Evolutionary conservation across 805 yeast genomes (phyloP).

Genomic region (Wickerhamomyces mucosus): DNA sequence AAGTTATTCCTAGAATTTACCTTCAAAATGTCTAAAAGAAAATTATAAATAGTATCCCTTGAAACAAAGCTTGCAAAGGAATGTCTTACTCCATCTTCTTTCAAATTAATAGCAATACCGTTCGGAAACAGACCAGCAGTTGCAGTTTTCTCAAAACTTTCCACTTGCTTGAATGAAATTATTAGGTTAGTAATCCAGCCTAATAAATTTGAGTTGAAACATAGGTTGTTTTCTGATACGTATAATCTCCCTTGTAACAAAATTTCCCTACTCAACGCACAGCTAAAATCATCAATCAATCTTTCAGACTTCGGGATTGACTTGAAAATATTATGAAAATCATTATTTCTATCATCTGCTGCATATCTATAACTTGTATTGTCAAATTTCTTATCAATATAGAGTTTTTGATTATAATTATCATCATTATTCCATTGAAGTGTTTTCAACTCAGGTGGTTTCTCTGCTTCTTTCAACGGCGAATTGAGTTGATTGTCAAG

Average conservation of each 20-base stretch:
- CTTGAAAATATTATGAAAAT: constrained; percentile 69
- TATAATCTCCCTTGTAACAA: constrained; percentile 82
- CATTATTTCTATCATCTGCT: constrained; percentile 50
- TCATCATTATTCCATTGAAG: constrained; percentile 3
- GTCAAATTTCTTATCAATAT: constrained; percentile 47
- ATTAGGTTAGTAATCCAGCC: constrained; percentile 87
- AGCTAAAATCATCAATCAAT: constrained; percentile 77
- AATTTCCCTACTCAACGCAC: constrained; percentile 84
- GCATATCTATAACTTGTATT: constrained; percentile 60
- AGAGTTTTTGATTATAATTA: constrained; percentile 28
- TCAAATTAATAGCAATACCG: constrained; percentile 45
- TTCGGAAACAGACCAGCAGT: constrained; percentile 90
- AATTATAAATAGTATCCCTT: constrained; percentile 66
- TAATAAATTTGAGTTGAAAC: constrained; percentile 78
- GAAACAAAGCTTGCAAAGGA: constrained; percentile 83
- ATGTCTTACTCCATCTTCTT: constrained; percentile 39
- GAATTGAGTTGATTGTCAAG: constrained; percentile 8
- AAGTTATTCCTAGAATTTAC: constrained; percentile 10
- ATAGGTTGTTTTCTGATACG: constrained; percentile 65
- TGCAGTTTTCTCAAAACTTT: constrained; percentile 64
- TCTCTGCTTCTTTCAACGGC: constrained; percentile 13
- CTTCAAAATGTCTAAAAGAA: constrained; percentile 30
- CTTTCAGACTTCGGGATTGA: constrained; percentile 60
- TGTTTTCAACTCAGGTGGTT: constrained; percentile 4
- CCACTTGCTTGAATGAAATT: constrained; percentile 62